Conservation (phyloP, 352 stramenopile genomes). For the Phytophthora foliorum region DNA sequence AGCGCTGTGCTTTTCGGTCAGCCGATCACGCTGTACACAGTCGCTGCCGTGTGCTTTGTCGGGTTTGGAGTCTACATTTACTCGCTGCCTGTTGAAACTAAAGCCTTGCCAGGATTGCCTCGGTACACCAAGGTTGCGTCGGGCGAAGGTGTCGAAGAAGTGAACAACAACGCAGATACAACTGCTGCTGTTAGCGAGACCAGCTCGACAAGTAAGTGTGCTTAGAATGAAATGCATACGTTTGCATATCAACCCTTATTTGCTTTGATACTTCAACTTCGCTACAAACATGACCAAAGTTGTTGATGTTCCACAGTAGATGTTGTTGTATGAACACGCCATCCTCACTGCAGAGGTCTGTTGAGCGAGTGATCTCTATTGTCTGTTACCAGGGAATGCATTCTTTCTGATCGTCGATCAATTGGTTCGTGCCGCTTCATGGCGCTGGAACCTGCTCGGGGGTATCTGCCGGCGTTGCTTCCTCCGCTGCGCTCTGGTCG, state of each 20-base stretch:
- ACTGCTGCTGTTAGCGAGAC: background rate
- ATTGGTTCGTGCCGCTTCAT: slow-evolving; percentile 2
- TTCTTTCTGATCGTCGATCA: slow-evolving; percentile 8
- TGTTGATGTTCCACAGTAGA: too few relatives aligned
- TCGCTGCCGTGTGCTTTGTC: slow-evolving; percentile 71
- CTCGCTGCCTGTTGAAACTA: slow-evolving; percentile 61
- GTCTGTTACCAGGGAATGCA: slow-evolving; percentile 23
- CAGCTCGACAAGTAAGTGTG: slow-evolving; percentile 22
- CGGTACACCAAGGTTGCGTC: slow-evolving; percentile 39
- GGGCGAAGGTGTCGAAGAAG: slow-evolving; percentile 16
- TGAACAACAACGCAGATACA: slow-evolving; percentile 12
- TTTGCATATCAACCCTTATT: background rate
- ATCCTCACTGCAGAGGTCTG: background rate
- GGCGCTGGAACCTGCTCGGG: slow-evolving; percentile 2
- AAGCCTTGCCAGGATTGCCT: slow-evolving; percentile 18
- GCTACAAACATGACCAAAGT: background rate
- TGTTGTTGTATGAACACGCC: slow-evolving; percentile 2
- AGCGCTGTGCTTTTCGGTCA: slow-evolving; percentile 71
- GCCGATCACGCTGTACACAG: slow-evolving; percentile 63
- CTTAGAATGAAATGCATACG: slow-evolving; percentile 21
- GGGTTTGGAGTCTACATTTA: slow-evolving; percentile 86
- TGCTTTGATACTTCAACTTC: background rate
- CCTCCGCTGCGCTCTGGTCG: slow-evolving; percentile 16
- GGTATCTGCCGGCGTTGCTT: slow-evolving; percentile 2
- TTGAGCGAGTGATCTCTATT: slow-evolving; percentile 26